phyloP scores from a whole-genome alignment of 2,329 filamentous ascomycete genomes.

The Macroventuria anomochaeta region DNA sequence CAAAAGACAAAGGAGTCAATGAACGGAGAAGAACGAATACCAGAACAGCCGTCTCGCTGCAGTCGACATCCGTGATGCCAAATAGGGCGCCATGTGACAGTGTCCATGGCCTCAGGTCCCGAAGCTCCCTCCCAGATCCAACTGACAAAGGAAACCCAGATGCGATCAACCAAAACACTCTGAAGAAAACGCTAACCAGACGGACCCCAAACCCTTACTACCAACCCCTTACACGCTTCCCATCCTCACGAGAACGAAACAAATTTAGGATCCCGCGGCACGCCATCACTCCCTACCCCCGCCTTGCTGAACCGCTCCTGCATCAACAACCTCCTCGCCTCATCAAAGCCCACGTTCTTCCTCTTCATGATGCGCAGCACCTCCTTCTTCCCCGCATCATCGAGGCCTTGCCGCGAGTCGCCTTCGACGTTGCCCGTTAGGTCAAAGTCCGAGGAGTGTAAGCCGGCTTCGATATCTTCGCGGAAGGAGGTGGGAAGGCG shows the following conservation, averaged over 20 bases:
- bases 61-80: no score
- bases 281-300: slow-evolving; percentile 85
- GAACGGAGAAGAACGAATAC: slow-evolving; percentile 4
- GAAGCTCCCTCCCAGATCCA: background rate
- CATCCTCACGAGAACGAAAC: slow-evolving; percentile 76
- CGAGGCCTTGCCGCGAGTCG: slow-evolving; percentile 79
- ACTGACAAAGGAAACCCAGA: background rate
- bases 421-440: slow-evolving; percentile 78
- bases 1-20: slow-evolving; percentile 13
- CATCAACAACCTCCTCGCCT: slow-evolving; percentile 85
- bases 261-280: slow-evolving; percentile 91
- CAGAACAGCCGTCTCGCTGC: background rate
- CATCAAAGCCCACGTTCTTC: slow-evolving; percentile 82
- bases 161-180: background rate
- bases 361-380: slow-evolving; percentile 91
- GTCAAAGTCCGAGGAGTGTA: slow-evolving; percentile 84
- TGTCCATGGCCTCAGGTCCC: no score
- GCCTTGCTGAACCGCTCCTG: slow-evolving; percentile 86
- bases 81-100: background rate
- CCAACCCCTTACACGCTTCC: background rate
- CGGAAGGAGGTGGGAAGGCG: slow-evolving; percentile 79
- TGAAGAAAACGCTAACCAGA: slow-evolving; percentile 2
- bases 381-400: slow-evolving; percentile 79
- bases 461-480: slow-evolving; percentile 84
- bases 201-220: background rate